Conservation (phyloP, 805 yeast genomes). For the Saturnispora silvae region DNA sequence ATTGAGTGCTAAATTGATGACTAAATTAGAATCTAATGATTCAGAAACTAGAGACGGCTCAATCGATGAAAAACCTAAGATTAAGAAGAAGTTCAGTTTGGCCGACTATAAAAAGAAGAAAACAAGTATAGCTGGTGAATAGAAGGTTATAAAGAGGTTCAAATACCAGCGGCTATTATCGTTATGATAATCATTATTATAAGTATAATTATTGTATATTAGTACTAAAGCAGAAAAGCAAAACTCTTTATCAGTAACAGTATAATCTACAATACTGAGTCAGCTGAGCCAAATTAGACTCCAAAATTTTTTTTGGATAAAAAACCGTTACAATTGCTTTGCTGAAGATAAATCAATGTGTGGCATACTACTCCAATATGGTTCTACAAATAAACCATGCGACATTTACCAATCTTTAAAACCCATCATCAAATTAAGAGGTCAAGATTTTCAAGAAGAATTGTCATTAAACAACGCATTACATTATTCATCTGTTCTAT, state of each 20-base stretch:
- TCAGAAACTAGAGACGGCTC: not conserved
- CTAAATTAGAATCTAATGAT: slow-evolving; percentile 1
- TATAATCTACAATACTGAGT: too few relatives aligned
- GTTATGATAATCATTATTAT: not conserved
- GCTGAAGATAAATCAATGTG: slow-evolving; percentile 34
- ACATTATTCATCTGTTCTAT: slow-evolving; percentile 59
- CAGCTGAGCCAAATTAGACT: too few relatives aligned
- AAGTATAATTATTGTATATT: not conserved
- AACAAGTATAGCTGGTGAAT: too few relatives aligned
- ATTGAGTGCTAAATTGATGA: slow-evolving; percentile 5
- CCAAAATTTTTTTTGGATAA: too few relatives aligned
- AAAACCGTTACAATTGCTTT: too few relatives aligned
- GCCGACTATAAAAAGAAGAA: slow-evolving; percentile 59
- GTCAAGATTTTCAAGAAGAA: slow-evolving; percentile 44
- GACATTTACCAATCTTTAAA: slow-evolving; percentile 26
- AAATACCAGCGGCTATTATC: too few relatives aligned
- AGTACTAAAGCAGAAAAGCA: too few relatives aligned
- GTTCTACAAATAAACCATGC: slow-evolving; percentile 1
- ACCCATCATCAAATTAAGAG: slow-evolving; percentile 44
- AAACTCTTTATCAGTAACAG: too few relatives aligned
- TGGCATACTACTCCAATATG: slow-evolving; percentile 37
- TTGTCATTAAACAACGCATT: slow-evolving; percentile 20
- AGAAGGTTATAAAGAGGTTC: too few relatives aligned
- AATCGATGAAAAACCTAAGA: slow-evolving; percentile 22
- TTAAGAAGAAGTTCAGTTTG: slow-evolving; percentile 54